Conservation (phyloP, 768 basidiomycete genomes). For the Mrakia gelida region DNA sequence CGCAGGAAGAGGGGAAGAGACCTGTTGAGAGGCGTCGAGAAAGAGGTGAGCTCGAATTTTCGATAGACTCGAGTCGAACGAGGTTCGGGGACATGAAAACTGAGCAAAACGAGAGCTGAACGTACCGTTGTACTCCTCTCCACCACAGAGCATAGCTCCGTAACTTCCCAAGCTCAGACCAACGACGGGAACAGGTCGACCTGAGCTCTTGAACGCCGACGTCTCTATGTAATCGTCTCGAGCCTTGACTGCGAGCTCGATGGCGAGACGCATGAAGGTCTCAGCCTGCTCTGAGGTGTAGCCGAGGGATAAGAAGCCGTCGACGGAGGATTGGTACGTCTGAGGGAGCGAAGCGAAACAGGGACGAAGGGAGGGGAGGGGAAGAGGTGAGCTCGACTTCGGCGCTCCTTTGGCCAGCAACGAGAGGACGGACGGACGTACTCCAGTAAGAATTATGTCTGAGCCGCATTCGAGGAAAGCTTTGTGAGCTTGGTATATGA, state of each 20-base stretch:
- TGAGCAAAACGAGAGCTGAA: too few relatives aligned
- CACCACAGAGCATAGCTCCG: conserved; percentile 60
- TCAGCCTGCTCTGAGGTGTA: conserved; percentile 18
- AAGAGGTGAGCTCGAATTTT: neutral
- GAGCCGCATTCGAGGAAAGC: conserved; percentile 64
- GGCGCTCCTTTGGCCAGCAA: neutral
- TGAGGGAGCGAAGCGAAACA: conserved; percentile 37
- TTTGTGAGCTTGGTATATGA: conserved; percentile 58
- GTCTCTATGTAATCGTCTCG: conserved; percentile 17
- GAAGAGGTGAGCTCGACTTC: conserved; percentile 12
- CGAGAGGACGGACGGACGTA: conserved; percentile 41
- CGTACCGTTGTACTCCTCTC: conserved; percentile 42
- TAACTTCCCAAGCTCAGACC: conserved; percentile 71
- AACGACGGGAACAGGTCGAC: conserved; percentile 50
- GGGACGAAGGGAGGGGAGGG: too few relatives aligned
- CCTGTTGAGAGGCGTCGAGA: conserved; percentile 59
- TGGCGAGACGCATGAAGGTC: conserved; percentile 31
- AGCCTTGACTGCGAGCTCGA: conserved; percentile 32
- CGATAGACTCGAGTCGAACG: conserved; percentile 30
- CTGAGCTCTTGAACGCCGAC: conserved; percentile 49
- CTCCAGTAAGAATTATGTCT: conserved; percentile 62
- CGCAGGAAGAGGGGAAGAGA: conserved; percentile 46
- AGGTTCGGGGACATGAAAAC: conserved; percentile 45
- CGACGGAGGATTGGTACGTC: conserved; percentile 61
- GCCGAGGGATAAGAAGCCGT: conserved; percentile 41